Evolutionary conservation across 2,329 filamentous ascomycete genomes (phyloP).

Genomic region (Aschersonia sp.): DNA sequence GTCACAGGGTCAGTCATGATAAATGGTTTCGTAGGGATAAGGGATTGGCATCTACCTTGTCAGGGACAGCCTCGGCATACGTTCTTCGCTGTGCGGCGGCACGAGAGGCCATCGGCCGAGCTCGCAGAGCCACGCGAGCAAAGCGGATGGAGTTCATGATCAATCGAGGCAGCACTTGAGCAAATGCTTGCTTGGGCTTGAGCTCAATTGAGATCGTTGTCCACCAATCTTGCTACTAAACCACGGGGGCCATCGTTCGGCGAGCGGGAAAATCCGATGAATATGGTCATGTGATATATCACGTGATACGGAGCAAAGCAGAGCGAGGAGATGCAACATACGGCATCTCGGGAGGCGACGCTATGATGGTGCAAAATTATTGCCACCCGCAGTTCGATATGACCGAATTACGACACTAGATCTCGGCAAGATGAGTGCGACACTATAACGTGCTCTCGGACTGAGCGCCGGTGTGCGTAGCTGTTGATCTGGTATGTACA

Average conservation of each 20-base stretch:
- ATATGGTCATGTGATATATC: constrained; percentile 15
- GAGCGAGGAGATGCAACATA: neutral
- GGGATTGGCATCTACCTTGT: constrained; percentile 44
- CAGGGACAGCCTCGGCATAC: constrained; percentile 76
- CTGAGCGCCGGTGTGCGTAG: neutral
- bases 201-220: constrained; percentile 26
- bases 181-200: constrained; percentile 28
- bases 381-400: neutral
- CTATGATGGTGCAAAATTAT: neutral
- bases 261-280: constrained; percentile 23
- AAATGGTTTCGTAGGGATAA: too few relatives aligned
- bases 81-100: constrained; percentile 70
- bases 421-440: neutral
- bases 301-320: constrained; percentile 11
- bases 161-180: constrained; percentile 32
- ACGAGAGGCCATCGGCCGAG: constrained; percentile 62
- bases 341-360: neutral
- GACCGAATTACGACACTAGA: neutral
- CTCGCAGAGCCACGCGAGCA: constrained; percentile 78
- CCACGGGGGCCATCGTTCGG: constrained; percentile 21
- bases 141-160: constrained; percentile 92
- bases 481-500: neutral
- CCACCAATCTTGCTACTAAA: constrained; percentile 29
- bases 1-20: constrained; percentile 11
- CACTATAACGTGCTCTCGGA: neutral